Evolutionary conservation across 129 eudicot species (phyloP).

Genomic region (Tagetes patula): DNA sequence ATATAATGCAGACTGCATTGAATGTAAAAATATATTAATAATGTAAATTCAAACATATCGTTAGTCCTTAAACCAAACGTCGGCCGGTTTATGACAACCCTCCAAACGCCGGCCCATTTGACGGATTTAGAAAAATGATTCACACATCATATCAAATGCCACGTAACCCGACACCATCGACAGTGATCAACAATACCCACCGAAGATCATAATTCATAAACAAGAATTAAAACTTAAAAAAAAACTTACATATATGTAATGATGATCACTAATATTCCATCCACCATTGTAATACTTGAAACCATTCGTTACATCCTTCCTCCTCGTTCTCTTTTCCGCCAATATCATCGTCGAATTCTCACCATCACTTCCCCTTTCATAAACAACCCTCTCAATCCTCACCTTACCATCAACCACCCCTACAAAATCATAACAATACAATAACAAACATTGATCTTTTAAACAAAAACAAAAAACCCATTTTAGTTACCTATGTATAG

Average conservation of each 20-base stretch:
- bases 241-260: constrained; percentile 54
- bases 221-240: background rate
- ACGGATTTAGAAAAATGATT: background rate
- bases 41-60: background rate
- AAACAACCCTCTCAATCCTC: constrained; percentile 24
- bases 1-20: constrained; percentile 74
- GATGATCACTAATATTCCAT: constrained; percentile 59
- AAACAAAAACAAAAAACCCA: background rate
- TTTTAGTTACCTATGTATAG: constrained; percentile 11
- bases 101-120: background rate
- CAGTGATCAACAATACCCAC: background rate
- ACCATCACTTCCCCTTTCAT: constrained; percentile 19
- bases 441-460: background rate
- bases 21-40: background rate
- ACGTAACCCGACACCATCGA: background rate
- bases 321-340: constrained; percentile 57
- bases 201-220: too few species aligned
- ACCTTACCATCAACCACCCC: constrained; percentile 22
- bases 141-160: background rate
- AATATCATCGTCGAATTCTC: constrained; percentile 35
- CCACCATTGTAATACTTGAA: constrained; percentile 59
- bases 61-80: too few species aligned
- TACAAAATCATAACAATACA: constrained; percentile 2
- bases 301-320: constrained; percentile 49
- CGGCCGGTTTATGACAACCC: background rate